phyloP scores from a whole-genome alignment of 305 asterid species.

The Solanum hybrid region DNA sequence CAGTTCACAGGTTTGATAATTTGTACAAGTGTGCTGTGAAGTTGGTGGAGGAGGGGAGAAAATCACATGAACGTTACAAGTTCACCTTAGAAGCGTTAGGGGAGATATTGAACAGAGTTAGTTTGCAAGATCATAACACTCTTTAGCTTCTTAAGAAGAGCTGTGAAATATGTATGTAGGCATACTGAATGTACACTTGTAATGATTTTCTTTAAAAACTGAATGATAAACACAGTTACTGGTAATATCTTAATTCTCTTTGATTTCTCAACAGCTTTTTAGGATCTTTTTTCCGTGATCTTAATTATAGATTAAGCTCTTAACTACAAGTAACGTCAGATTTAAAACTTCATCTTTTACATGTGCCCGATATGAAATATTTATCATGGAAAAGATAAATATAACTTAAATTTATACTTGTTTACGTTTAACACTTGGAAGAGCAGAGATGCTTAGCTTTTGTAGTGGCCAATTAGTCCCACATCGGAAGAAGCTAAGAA shows the following conservation, averaged over 20 bases:
- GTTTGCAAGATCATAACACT: conserved; percentile 16
- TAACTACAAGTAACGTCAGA: background rate
- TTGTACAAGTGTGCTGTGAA: conserved; percentile 32
- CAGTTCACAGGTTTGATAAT: conserved; percentile 40
- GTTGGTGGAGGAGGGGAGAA: conserved; percentile 45
- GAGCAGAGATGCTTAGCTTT: background rate
- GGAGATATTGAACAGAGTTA: conserved; percentile 33
- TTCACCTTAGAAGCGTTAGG: conserved; percentile 26
- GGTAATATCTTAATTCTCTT: background rate
- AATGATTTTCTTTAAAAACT: background rate
- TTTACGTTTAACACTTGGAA: background rate
- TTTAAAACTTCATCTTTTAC: background rate
- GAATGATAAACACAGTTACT: background rate
- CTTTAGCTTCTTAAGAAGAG: background rate
- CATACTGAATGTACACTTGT: background rate
- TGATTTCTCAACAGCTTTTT: background rate
- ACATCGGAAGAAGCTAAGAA: background rate
- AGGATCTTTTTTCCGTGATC: background rate
- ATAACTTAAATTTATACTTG: background rate
- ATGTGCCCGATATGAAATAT: background rate
- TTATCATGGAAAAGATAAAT: background rate
- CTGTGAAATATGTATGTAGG: background rate
- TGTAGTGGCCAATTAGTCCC: background rate
- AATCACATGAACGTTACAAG: conserved; percentile 34
- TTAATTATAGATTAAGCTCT: background rate